A percentile compares a stretch with the other conserved stretches of the same genome.
phyloP scores from a whole-genome alignment of 192 early-diverging fungal genomes.

The Phlyctochytrium planicorne region DNA sequence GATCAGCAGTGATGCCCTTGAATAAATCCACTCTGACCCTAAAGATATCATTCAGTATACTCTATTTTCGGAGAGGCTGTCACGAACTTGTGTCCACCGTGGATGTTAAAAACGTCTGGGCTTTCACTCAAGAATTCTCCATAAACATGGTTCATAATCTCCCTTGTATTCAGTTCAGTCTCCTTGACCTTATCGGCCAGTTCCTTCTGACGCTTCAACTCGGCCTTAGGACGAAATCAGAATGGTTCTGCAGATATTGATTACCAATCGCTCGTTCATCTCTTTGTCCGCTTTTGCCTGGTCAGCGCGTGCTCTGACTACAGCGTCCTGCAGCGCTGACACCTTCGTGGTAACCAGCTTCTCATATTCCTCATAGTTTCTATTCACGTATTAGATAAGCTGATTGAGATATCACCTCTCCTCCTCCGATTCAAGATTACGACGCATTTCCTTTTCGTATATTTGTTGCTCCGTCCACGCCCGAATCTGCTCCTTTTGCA shows the following conservation, averaged over 20 bases:
- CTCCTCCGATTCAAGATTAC: constrained; percentile 34
- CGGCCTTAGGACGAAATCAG: constrained; percentile 21
- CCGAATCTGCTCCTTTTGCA: constrained; percentile 54
- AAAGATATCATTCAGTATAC: neutral
- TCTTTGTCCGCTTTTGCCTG: constrained; percentile 39
- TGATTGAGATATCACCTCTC: constrained; percentile 26
- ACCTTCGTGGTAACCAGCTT: constrained; percentile 34
- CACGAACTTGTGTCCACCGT: constrained; percentile 50
- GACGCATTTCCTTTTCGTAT: constrained; percentile 41
- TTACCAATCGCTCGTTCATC: constrained; percentile 43
- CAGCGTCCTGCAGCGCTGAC: constrained; percentile 37
- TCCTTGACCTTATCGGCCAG: constrained; percentile 23
- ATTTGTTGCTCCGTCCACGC: constrained; percentile 46
- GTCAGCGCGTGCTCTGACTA: constrained; percentile 28
- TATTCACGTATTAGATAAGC: neutral
- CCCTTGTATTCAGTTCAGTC: constrained; percentile 38
- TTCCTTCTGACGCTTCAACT: constrained; percentile 41
- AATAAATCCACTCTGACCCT: constrained; percentile 57
- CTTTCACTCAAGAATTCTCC: constrained; percentile 54
- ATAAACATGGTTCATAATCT: constrained; percentile 44
- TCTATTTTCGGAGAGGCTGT: neutral
- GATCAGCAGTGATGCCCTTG: constrained; percentile 54
- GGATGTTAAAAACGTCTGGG: constrained; percentile 51
- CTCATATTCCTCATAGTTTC: constrained; percentile 44
- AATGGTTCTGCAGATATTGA: neutral